phyloP scores from a whole-genome alignment of 2,329 filamentous ascomycete species.

The Ophiobolus disseminans region DNA sequence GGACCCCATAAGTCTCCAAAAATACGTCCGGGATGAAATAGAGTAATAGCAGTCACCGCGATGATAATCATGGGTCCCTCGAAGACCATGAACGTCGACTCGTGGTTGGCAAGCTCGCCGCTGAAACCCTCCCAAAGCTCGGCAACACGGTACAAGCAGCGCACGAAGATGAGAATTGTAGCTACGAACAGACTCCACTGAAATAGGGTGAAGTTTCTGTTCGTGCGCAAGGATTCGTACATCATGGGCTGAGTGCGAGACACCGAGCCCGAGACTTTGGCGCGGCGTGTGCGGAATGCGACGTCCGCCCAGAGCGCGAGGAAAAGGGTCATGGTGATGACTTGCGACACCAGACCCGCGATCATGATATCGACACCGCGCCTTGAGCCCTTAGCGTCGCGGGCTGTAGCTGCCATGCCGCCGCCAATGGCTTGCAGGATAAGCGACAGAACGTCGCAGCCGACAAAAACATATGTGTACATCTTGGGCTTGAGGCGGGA shows the following conservation, averaged over 20 bases:
- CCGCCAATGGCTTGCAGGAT: slow-evolving; percentile 64
- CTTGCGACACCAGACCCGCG: slow-evolving; percentile 62
- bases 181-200: slow-evolving; percentile 47
- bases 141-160: slow-evolving; percentile 56
- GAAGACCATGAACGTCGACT: slow-evolving; percentile 58
- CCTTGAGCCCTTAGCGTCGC: slow-evolving; percentile 47
- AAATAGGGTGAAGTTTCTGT: slow-evolving; percentile 23
- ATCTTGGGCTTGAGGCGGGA: slow-evolving; percentile 39
- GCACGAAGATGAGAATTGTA: slow-evolving; percentile 54
- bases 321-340: slow-evolving; percentile 60
- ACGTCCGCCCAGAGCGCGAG: slow-evolving; percentile 50
- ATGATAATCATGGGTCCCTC: slow-evolving; percentile 60
- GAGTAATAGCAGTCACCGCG: slow-evolving; percentile 53
- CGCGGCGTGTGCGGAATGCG: slow-evolving; percentile 23
- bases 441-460: slow-evolving; percentile 64
- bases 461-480: slow-evolving; percentile 65
- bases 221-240: slow-evolving; percentile 25
- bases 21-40: slow-evolving; percentile 52
- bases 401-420: slow-evolving; percentile 61
- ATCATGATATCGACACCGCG: slow-evolving; percentile 63
- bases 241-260: slow-evolving; percentile 27
- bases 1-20: slow-evolving; percentile 35
- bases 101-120: slow-evolving; percentile 54
- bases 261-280: slow-evolving; percentile 23
- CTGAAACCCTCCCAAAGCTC: slow-evolving; percentile 56